Percentiles rank a stretch among this genome's conserved stretches.
Conservation (phyloP, 305 asterid species). For the Solanum hybrid region DNA sequence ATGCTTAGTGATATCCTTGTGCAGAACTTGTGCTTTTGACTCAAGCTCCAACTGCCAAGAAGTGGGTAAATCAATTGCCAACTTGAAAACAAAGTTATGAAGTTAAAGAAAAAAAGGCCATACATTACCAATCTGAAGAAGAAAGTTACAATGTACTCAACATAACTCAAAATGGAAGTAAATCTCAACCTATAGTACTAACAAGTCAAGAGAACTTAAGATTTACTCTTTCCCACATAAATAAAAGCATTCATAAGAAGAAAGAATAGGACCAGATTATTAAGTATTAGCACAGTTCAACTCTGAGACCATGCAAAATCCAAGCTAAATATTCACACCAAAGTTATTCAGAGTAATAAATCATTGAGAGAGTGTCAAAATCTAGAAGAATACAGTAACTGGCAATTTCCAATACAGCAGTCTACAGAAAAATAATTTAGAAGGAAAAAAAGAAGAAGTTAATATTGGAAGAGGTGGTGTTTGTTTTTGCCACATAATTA, state of each 20-base stretch:
- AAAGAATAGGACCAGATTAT: background rate
- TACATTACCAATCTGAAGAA: background rate
- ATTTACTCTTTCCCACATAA: background rate
- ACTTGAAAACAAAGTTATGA: background rate
- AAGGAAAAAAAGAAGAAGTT: background rate
- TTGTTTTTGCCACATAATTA: background rate
- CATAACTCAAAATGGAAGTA: background rate
- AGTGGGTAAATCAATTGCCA: background rate
- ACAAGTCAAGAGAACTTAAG: background rate
- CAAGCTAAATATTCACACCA: background rate
- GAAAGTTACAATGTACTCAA: background rate
- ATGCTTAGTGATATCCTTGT: conserved; percentile 63
- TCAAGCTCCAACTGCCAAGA: conserved; percentile 62
- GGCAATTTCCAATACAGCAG: background rate
- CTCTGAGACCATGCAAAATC: background rate
- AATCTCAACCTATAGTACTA: background rate
- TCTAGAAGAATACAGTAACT: background rate
- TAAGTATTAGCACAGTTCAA: background rate
- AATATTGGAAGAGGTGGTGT: background rate
- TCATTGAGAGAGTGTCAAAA: background rate
- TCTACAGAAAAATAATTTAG: background rate
- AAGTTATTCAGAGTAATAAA: background rate
- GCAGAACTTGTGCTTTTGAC: conserved; percentile 61
- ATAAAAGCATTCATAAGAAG: background rate
- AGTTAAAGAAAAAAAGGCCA: background rate